Base-by-base conservation (phyloP, 176 grass and related monocot species). In the Elymus sibiricus region DNA sequence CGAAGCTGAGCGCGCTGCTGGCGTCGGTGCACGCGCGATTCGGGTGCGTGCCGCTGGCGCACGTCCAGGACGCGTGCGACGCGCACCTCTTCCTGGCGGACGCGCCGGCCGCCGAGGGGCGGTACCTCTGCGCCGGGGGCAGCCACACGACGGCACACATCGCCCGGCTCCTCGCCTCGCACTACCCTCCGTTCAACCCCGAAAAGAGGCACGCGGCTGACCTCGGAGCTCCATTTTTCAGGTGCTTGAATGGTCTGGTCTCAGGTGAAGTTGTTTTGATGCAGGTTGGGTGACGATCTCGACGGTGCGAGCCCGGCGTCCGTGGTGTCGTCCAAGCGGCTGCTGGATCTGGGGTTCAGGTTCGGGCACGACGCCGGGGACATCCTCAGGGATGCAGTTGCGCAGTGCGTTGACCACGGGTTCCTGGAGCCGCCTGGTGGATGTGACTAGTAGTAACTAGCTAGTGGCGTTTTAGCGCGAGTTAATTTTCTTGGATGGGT, bases 21-120 rank as follows among this genome's bases (percentile, higher is more conserved):
- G 80, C 80, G 1, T 95, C 95, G 4, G 93, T 98, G 61, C 89
- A 90, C 46, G 56, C 46, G n/a, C 90, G 95, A 68, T 80, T 98
- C 82, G 95, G 95, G 81, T 95, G 87, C 19, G 73, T 98, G 26
- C 86, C 93, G 76, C 38, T 98, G 60, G 91, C 86, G 38, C 93
- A 98, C 87, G 42, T 98, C 14, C 89, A 95, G 85, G 95, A 98
- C 79, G 86, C 87, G 5, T 94, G 95, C 80, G 86, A 90, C 80
- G 95, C 95, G 21, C 95, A 98, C 65, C 88, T 98, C 11, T 92
- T 94, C 68, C 87, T 95, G 2, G 83, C 85, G 78, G 93, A 94
- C 66, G 74, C 77, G 39, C 26, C 65, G 5, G 28, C 4, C 6
- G 88, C 95, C 3, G 42, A 92, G 46, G 93, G 89, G 13, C 83